Evolutionary conservation across 768 basidiomycete genomes (phyloP).

Genomic region (Clitopilus hobsonii): DNA sequence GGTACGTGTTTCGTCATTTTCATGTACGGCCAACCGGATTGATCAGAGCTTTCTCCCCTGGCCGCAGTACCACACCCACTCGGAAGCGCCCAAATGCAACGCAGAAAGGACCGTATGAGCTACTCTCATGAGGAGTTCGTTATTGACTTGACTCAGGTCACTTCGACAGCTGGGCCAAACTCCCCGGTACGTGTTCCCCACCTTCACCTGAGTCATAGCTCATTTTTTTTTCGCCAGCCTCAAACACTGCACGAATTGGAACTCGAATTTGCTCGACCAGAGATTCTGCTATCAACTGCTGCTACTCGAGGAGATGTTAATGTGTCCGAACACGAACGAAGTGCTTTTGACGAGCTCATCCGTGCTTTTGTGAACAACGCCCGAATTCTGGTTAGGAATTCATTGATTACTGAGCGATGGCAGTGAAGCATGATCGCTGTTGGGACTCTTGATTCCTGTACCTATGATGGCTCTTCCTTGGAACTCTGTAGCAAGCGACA

Average conservation of each 20-base stretch:
- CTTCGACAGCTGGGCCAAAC: slow-evolving; percentile 42
- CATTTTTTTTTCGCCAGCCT: slow-evolving; percentile 34
- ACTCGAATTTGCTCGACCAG: slow-evolving; percentile 75
- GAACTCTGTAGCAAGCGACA: neutral
- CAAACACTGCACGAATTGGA: slow-evolving; percentile 84
- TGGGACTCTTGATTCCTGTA: slow-evolving; percentile 3
- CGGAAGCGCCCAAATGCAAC: slow-evolving; percentile 53
- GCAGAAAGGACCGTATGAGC: slow-evolving; percentile 87
- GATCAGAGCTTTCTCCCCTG: neutral
- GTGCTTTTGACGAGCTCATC: slow-evolving; percentile 86
- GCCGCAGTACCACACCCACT: slow-evolving; percentile 59
- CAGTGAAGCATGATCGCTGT: slow-evolving; percentile 15
- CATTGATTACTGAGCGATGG: slow-evolving; percentile 39
- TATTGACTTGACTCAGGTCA: slow-evolving; percentile 93
- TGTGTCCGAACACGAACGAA: slow-evolving; percentile 57
- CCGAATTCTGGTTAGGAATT: slow-evolving; percentile 82
- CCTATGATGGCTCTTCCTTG: slow-evolving; percentile 5
- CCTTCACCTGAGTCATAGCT: neutral
- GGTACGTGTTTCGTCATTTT: slow-evolving; percentile 40
- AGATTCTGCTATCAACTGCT: slow-evolving; percentile 67
- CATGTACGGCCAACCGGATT: neutral
- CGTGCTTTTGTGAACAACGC: slow-evolving; percentile 92
- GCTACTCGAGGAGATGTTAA: slow-evolving; percentile 60
- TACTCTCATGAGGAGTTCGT: slow-evolving; percentile 92
- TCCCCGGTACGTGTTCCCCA: slow-evolving; percentile 38